A percentile compares a stretch with the other conserved stretches of the same genome.
phyloP scores from a whole-genome alignment of 1,284 basidiomycete species.

The Amylostereum areolatum region DNA sequence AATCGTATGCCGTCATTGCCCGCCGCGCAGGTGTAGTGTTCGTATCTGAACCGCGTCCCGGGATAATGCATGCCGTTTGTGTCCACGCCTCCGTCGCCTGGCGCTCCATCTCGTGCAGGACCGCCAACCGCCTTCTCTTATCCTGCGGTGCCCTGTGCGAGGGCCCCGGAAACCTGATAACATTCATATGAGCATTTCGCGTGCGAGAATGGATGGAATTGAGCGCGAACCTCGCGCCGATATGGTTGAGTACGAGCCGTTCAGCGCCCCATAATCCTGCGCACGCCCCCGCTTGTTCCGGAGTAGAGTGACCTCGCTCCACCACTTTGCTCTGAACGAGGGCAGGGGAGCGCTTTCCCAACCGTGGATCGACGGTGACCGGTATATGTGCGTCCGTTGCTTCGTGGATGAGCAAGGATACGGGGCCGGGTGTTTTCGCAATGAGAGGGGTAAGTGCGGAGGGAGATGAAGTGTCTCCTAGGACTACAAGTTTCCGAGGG shows the following conservation, averaged over 20 bases:
- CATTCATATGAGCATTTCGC: conserved; percentile 22
- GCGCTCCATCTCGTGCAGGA: conserved; percentile 60
- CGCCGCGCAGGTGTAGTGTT: neutral
- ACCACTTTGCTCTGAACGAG: conserved; percentile 53
- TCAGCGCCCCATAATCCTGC: conserved; percentile 62
- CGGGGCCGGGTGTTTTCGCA: conserved; percentile 26
- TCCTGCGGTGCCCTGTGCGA: conserved; percentile 27
- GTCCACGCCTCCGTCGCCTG: conserved; percentile 60
- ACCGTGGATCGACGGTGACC: conserved; percentile 37
- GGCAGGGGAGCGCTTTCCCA: conserved; percentile 35
- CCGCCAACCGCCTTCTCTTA: conserved; percentile 31
- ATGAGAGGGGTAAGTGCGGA: conserved; percentile 52
- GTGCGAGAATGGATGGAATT: conserved; percentile 9
- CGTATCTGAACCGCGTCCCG: neutral
- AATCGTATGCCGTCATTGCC: conserved; percentile 8
- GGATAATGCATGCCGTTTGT: conserved; percentile 13
- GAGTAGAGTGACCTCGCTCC: conserved; percentile 77
- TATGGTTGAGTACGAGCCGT: conserved; percentile 77
- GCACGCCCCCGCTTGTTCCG: conserved; percentile 77
- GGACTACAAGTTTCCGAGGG: conserved; percentile 43
- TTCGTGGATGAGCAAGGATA: conserved; percentile 68
- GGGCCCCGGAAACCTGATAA: conserved; percentile 32
- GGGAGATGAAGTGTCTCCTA: conserved; percentile 67
- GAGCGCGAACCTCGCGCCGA: conserved; percentile 57
- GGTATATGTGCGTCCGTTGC: conserved; percentile 81